Evolutionary conservation across 441 rosid genomes (phyloP), one percentile per base, ranked within the genome.

Genomic region (Melastoma candidum): DNA sequence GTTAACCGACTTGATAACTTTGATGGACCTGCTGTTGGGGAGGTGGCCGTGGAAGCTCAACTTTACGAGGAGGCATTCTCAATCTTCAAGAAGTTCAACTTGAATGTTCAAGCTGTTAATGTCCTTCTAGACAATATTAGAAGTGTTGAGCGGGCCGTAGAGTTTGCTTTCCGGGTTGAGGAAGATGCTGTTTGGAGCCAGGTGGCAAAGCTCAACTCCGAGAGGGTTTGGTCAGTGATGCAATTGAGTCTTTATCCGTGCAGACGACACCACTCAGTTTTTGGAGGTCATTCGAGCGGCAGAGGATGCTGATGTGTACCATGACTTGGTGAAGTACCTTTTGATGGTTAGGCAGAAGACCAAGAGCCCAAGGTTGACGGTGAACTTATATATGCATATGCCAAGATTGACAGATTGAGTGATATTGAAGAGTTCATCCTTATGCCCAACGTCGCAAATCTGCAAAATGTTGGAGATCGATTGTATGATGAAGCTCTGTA

Each of bases 11-110:
- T 94, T 48, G 97, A 94, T 65, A 94, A 94, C 70, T 94, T 90
- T 70, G 99, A 90, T 84, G 99, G 97, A 55, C 99, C 99, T 64
- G 97, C 96, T 26, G 94, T 94, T 67, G 99, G 97, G 51, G 97
- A 94, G 72, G 92, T 90, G 61, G 99, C 99, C 9, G 95, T 87
- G 58, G 95, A 94, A 74, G 96, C 87, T 10, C 90, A 87, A 66
- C 68, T 94, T 1, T 90, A 71, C 22, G 84, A 89, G 73, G 99
- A 94, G 77, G 99, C 97, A 49, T 94, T 77, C 77, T 86, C 95
- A 4, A 85, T 87, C 46, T 94, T 90, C 71, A 90, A 90, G 77
- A 94, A 94, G 77, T 90, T 94, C 75, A 87, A 87, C 80, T 79
- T 90, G 74, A 90, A 90, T 72, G 97, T 90, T 56, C 97, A 85